These are phyloP conservation scores for Dothideomycetes sp. DNA, from an alignment of 2,329 filamentous ascomycete genomes.

Conservation along the genomic window DNA sequence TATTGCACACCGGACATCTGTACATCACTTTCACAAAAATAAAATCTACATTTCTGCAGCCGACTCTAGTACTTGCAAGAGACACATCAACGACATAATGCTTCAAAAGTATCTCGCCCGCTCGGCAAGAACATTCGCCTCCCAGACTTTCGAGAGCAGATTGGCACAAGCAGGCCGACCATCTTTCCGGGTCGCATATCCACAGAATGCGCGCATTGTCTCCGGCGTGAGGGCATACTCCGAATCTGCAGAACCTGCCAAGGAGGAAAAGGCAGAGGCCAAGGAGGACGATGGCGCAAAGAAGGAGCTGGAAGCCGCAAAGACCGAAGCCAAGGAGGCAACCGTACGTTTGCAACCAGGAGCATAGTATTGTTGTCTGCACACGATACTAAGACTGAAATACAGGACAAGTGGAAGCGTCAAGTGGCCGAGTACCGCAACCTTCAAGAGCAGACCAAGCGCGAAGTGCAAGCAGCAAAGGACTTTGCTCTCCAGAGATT, in stretches of 20 bases:
- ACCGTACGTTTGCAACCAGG: conserved; percentile 51
- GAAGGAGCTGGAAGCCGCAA: conserved; percentile 61
- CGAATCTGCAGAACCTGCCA: conserved; percentile 29
- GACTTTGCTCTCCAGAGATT: conserved; percentile 94
- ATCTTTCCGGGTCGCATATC: conserved; percentile 24
- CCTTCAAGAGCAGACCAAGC: conserved; percentile 85
- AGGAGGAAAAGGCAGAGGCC: conserved; percentile 22
- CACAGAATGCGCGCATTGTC: conserved; percentile 17
- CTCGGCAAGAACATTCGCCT: conserved; percentile 6
- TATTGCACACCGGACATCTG: too few relatives aligned
- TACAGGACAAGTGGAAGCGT: conserved; percentile 86
- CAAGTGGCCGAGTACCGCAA: conserved; percentile 95
- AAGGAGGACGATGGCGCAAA: conserved; percentile 36
- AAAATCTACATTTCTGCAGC: too few relatives aligned
- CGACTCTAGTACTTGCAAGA: too few relatives aligned
- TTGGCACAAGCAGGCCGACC: conserved; percentile 11
- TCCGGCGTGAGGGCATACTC: conserved; percentile 33
- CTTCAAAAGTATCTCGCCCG: conserved; percentile 5
- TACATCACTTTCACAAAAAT: too few relatives aligned
- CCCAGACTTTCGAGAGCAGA: conserved; percentile 8
- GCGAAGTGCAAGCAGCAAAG: conserved; percentile 75
- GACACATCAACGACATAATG: conserved; percentile 5
- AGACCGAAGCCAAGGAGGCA: conserved; percentile 64
- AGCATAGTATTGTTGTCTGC: neutral
- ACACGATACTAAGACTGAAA: conserved; percentile 3